phyloP scores from a whole-genome alignment of 1,284 basidiomycete species.

The Cryptococcus wingfieldii region DNA sequence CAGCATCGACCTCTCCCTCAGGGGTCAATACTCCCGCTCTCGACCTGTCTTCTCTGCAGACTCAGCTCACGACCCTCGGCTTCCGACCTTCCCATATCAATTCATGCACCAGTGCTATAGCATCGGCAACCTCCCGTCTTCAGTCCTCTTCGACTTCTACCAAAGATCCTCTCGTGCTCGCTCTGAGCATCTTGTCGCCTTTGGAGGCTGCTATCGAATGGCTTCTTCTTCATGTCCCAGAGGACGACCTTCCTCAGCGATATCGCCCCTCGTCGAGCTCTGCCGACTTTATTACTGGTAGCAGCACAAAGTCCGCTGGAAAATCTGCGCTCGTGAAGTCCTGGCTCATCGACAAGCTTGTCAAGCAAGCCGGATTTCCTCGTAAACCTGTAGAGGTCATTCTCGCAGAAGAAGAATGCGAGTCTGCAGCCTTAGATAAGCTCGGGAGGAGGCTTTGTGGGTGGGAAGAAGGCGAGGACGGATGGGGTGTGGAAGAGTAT shows the following conservation, averaged over 20 bases:
- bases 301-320: slow-evolving; percentile 54
- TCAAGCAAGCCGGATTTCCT: slow-evolving; percentile 82
- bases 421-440: slow-evolving; percentile 46
- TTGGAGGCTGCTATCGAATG: slow-evolving; percentile 54
- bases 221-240: slow-evolving; percentile 54
- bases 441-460: slow-evolving; percentile 48
- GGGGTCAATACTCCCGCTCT: slow-evolving; percentile 32
- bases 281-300: slow-evolving; percentile 56
- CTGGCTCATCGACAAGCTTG: slow-evolving; percentile 78
- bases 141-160: slow-evolving; percentile 30
- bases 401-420: slow-evolving; percentile 22
- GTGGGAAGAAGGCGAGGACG: slow-evolving; percentile 46
- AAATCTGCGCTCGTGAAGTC: slow-evolving; percentile 62
- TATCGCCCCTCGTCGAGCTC: slow-evolving; percentile 67
- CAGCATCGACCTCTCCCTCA: slow-evolving; percentile 26
- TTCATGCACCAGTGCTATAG: slow-evolving; percentile 40
- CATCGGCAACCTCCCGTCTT: slow-evolving; percentile 39
- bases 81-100: slow-evolving; percentile 51
- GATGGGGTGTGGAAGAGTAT: slow-evolving; percentile 50
- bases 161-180: slow-evolving; percentile 46
- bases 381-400: slow-evolving; percentile 59
- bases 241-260: slow-evolving; percentile 53
- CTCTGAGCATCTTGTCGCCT: slow-evolving; percentile 53
- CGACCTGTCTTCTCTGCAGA: slow-evolving; percentile 29
- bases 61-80: slow-evolving; percentile 46